phyloP scores from a whole-genome alignment of 345 rosid species.

The sweet orange (Citrus sinensis) region DVS_A1.0 CM039169.1:32336001-32336500 shows the following conservation, averaged over 20 bases:
- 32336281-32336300: too few species aligned
- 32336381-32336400: slow-evolving; percentile 1
- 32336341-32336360: background rate
- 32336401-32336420: background rate
- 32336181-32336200: too few species aligned
- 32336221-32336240: too few species aligned
- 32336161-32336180: too few species aligned
- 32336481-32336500: background rate
- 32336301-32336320: background rate
- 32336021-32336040: too few species aligned
- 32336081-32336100: background rate
- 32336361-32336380: background rate
- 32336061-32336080: too few species aligned
- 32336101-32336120: background rate
- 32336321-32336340: background rate
- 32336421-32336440: background rate
- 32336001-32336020: too few species aligned
- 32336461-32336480: background rate
- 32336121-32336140: background rate
- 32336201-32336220: too few species aligned
- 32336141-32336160: background rate
- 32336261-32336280: accelerated
- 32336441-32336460: background rate
- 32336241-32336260: accelerated
- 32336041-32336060: too few species aligned